These are phyloP conservation scores for Arabidopsis suecica DNA, from an alignment of 345 rosid genomes.

Conservation along the genomic window DNA sequence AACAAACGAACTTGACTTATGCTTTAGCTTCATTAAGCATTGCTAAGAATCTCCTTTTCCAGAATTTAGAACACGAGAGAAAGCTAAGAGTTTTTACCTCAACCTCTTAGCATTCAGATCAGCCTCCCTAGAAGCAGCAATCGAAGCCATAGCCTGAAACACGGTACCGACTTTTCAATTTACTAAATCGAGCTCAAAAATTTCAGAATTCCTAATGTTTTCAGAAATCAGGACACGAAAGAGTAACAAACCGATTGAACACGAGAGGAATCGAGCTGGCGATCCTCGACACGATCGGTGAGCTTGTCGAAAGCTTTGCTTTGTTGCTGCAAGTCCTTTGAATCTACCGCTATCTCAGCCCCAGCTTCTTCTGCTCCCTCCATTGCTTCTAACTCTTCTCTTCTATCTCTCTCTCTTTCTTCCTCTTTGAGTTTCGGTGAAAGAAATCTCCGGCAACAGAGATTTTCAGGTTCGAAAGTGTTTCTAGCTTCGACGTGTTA, in stretches of 20 bases:
- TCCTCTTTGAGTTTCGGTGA: constrained; percentile 25
- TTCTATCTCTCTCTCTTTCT: background rate
- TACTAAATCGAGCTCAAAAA: constrained; percentile 21
- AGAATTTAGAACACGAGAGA: constrained; percentile 10
- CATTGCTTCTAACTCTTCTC: constrained; percentile 50
- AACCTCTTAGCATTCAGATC: constrained; percentile 86
- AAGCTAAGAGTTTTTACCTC: constrained; percentile 52
- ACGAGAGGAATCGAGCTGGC: constrained; percentile 95
- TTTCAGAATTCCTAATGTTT: background rate
- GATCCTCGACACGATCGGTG: constrained; percentile 98
- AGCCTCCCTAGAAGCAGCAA: constrained; percentile 82
- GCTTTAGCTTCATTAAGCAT: constrained; percentile 7
- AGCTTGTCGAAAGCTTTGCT: constrained; percentile 98
- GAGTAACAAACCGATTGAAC: constrained; percentile 70
- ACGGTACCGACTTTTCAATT: constrained; percentile 1
- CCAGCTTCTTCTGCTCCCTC: constrained; percentile 77
- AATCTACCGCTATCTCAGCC: constrained; percentile 64
- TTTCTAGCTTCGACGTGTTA: constrained; percentile 23
- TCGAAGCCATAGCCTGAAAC: constrained; percentile 95
- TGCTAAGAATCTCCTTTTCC: background rate
- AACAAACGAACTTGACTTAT: background rate
- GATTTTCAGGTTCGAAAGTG: constrained; percentile 23
- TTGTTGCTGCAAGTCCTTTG: constrained; percentile 95
- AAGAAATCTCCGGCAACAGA: constrained; percentile 22
- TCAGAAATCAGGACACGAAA: background rate